These are phyloP conservation scores for Phytophthora nicotianae DNA, from an alignment of 352 stramenopile genomes.

Conservation along the genomic window DNA sequence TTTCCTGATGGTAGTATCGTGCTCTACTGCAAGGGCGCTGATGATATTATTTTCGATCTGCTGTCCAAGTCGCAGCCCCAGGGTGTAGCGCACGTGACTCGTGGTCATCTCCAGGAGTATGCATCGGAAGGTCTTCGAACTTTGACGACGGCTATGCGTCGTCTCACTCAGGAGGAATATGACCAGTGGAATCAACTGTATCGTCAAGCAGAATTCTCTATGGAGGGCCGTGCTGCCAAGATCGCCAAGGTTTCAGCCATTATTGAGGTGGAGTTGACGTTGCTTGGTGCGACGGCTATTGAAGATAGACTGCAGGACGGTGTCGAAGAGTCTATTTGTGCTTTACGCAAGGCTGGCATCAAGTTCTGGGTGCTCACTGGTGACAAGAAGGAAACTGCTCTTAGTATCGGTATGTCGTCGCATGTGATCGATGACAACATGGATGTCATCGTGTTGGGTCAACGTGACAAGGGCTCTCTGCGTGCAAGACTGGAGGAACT, in stretches of 20 bases:
- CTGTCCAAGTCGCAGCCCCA: conserved; percentile 71
- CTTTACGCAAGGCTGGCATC: conserved; percentile 93
- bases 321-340: conserved; percentile 92
- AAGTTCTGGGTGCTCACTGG: conserved; percentile 97
- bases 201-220: conserved; percentile 75
- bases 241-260: conserved; percentile 77
- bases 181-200: conserved; percentile 75
- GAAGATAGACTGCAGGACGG: conserved; percentile 94
- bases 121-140: conserved; percentile 79
- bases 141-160: conserved; percentile 73
- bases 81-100: conserved; percentile 79
- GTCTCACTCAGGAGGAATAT: conserved; percentile 76
- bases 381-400: conserved; percentile 89
- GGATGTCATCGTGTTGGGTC: conserved; percentile 87
- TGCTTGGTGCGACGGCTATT: conserved; percentile 92
- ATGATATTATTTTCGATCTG: conserved; percentile 83
- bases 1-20: conserved; percentile 71
- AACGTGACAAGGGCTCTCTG: conserved; percentile 79
- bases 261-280: conserved; percentile 86
- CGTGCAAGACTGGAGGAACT: conserved; percentile 82
- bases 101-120: conserved; percentile 85
- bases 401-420: conserved; percentile 90
- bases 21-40: conserved; percentile 86
- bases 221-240: conserved; percentile 72
- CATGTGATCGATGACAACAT: conserved; percentile 92